Percentiles rank a stretch among this genome's conserved stretches.
phyloP scores from a whole-genome alignment of 192 early-diverging fungal species.

The Podochytrium sp. region DNA sequence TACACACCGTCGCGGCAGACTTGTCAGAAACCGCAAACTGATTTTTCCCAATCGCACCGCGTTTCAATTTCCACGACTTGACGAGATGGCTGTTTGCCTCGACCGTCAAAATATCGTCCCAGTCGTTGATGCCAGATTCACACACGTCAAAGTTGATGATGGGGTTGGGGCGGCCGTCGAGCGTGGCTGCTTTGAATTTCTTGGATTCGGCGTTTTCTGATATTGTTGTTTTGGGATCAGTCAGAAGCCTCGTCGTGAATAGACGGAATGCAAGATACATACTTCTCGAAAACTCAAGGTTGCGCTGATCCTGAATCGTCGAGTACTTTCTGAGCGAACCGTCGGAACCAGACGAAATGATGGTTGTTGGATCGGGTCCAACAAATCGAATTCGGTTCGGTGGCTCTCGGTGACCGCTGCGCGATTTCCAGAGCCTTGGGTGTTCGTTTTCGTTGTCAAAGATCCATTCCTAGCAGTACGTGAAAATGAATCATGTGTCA shows the following conservation, averaged over 20 bases:
- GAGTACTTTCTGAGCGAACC: conserved; percentile 82
- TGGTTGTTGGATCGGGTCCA: conserved; percentile 68
- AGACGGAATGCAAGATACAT: no score
- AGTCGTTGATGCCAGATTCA: conserved; percentile 63
- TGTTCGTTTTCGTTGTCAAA: conserved; percentile 84
- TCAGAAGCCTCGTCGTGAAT: background rate
- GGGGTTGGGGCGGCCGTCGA: conserved; percentile 73
- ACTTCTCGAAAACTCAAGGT: conserved; percentile 81
- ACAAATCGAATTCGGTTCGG: conserved; percentile 83
- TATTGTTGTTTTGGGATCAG: conserved; percentile 1
- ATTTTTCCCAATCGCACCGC: conserved; percentile 75
- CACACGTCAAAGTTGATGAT: conserved; percentile 76
- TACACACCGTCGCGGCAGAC: conserved; percentile 55
- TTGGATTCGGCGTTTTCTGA: conserved; percentile 69
- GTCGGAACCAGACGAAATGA: conserved; percentile 86
- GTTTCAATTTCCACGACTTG: conserved; percentile 82
- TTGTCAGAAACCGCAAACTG: conserved; percentile 67
- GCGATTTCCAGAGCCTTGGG: conserved; percentile 80
- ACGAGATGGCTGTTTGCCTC: conserved; percentile 77
- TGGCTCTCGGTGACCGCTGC: conserved; percentile 85
- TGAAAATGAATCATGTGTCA: background rate
- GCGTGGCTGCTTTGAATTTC: conserved; percentile 55
- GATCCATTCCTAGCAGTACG: conserved; percentile 76
- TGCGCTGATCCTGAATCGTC: conserved; percentile 82
- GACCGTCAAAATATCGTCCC: conserved; percentile 91